phyloP scores from a whole-genome alignment of 306 rosid species.

The Leucaena leucocephala region DNA sequence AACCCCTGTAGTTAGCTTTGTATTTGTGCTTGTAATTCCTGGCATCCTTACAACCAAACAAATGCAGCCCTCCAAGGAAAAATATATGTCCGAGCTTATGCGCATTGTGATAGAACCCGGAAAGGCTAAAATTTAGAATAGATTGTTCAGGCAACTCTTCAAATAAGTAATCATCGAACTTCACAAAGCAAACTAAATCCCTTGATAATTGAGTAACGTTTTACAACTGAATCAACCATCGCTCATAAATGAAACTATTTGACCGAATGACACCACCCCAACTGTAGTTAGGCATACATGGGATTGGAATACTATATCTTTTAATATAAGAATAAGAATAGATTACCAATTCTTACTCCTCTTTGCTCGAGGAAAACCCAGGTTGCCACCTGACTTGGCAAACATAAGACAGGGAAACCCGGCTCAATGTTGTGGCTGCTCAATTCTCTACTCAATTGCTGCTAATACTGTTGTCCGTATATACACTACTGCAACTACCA shows the following conservation, averaged over 20 bases:
- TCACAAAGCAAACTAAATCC: slow-evolving; percentile 39
- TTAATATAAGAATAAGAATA: slow-evolving; percentile 39
- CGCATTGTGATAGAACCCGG: not conserved
- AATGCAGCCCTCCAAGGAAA: not conserved
- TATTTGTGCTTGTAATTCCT: too few relatives aligned
- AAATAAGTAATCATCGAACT: slow-evolving; percentile 31
- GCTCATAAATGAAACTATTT: slow-evolving; percentile 44
- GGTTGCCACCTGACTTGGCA: slow-evolving; percentile 49
- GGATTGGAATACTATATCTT: slow-evolving; percentile 28
- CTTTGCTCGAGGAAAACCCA: slow-evolving; percentile 46
- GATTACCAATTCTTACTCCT: slow-evolving; percentile 55
- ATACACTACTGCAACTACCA: slow-evolving; percentile 57
- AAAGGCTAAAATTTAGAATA: slow-evolving; percentile 22
- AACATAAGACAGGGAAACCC: slow-evolving; percentile 58
- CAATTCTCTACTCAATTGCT: slow-evolving; percentile 52
- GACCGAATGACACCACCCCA: slow-evolving; percentile 35
- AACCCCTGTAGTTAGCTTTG: too few relatives aligned
- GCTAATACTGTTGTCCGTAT: slow-evolving; percentile 68
- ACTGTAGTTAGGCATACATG: slow-evolving; percentile 49
- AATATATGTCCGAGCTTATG: not conserved
- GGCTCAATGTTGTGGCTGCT: not conserved
- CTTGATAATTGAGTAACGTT: slow-evolving; percentile 36
- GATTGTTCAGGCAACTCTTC: slow-evolving; percentile 29
- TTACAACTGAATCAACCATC: slow-evolving; percentile 59
- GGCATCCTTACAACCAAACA: too few relatives aligned